Conservation (phyloP, 2,329 filamentous ascomycete species). For the Arthrocladium fulminans region DNA sequence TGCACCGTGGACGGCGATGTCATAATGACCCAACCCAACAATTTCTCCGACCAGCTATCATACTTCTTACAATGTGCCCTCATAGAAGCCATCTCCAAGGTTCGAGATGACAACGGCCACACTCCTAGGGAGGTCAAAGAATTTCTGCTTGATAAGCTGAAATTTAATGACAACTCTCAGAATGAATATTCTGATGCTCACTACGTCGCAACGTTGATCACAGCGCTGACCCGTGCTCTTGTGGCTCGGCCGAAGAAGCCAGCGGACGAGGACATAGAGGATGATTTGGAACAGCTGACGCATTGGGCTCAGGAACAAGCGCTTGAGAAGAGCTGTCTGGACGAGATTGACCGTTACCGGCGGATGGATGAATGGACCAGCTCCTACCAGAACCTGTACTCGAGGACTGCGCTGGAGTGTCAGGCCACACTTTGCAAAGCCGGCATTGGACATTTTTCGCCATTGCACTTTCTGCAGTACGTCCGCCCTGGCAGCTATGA, state of each 20-base stretch:
- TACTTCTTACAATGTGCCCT: slow-evolving; percentile 83
- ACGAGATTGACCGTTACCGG: slow-evolving; percentile 54
- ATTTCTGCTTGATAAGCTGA: slow-evolving; percentile 80
- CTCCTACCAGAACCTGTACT: slow-evolving; percentile 57
- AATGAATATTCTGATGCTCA: slow-evolving; percentile 84
- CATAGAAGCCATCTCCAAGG: slow-evolving; percentile 65
- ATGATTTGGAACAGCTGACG: slow-evolving; percentile 42
- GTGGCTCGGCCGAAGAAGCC: slow-evolving; percentile 34
- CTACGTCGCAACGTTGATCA: slow-evolving; percentile 75
- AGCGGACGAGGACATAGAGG: slow-evolving; percentile 36
- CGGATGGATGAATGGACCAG: slow-evolving; percentile 59
- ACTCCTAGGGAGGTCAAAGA: slow-evolving; percentile 70
- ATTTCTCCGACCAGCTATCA: slow-evolving; percentile 77
- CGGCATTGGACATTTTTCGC: slow-evolving; percentile 44
- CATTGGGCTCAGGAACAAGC: not conserved
- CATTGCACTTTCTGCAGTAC: slow-evolving; percentile 53
- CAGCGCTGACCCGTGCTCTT: slow-evolving; percentile 49
- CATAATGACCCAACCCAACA: slow-evolving; percentile 74
- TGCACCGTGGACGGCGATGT: slow-evolving; percentile 60
- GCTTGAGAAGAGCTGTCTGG: slow-evolving; percentile 49
- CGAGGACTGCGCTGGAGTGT: slow-evolving; percentile 53
- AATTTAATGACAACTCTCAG: slow-evolving; percentile 88
- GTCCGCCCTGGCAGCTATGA: slow-evolving; percentile 52
- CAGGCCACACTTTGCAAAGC: slow-evolving; percentile 47
- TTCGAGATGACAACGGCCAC: slow-evolving; percentile 65